Percentiles rank a stretch among this genome's conserved stretches.
These are phyloP conservation scores for Apiospora kogelbergensis DNA, from an alignment of 2,329 filamentous ascomycete genomes.

Conservation along the genomic window DNA sequence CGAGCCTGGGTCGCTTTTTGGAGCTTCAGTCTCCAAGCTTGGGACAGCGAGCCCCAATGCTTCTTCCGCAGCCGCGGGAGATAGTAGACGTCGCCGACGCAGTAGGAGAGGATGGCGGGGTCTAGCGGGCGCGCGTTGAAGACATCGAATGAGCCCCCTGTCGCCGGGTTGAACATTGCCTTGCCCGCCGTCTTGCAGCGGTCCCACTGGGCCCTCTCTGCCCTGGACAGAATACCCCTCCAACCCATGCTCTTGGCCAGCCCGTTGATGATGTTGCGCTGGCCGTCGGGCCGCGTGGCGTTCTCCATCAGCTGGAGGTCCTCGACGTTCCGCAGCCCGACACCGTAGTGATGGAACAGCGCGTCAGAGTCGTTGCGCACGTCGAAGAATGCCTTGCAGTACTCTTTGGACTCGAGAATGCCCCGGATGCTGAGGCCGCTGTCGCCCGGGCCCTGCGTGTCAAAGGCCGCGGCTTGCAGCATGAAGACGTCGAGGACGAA, in stretches of 20 bases:
- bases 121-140: conserved; percentile 2
- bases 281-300: not conserved
- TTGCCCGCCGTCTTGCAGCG: not conserved
- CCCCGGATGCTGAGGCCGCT: not conserved
- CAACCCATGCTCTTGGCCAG: not conserved
- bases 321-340: not conserved
- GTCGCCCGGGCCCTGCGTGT: not conserved
- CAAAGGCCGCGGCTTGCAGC: not conserved
- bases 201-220: not conserved
- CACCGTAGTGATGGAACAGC: conserved; percentile 19
- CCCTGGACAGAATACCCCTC: not conserved
- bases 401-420: not conserved
- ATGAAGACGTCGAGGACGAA: conserved; percentile 6
- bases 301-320: conserved; percentile 2
- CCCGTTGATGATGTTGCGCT: not conserved
- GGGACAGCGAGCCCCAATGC: not conserved
- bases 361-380: conserved; percentile 14
- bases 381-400: not conserved
- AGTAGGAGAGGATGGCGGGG: not conserved
- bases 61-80: not conserved
- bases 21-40: not conserved
- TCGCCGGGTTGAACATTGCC: not conserved
- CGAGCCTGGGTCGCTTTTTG: not conserved
- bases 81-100: conserved; percentile 1
- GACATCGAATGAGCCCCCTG: not conserved